phyloP scores from a whole-genome alignment of 495 filamentous ascomycete genomes.

The Alectoria sarmentosa region DNA sequence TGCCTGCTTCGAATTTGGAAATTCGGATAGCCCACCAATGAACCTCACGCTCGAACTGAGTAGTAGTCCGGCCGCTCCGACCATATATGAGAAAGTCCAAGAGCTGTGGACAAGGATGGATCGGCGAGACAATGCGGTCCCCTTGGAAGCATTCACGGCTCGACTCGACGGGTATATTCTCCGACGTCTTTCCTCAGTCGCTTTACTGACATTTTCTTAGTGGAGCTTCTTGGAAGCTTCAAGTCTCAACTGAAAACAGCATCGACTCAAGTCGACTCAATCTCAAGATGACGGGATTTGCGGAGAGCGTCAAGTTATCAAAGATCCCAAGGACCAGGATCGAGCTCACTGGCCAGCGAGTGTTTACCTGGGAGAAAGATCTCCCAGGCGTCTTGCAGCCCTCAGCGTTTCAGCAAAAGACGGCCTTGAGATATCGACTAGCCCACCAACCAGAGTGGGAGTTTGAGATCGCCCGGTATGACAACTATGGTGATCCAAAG shows the following conservation, averaged over 20 bases:
- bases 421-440: slow-evolving; percentile 42
- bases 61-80: neutral
- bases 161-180: slow-evolving; percentile 18
- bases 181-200: neutral
- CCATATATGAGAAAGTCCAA: slow-evolving; percentile 19
- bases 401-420: slow-evolving; percentile 41
- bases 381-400: slow-evolving; percentile 21
- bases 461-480: slow-evolving; percentile 51
- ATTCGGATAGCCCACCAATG: slow-evolving; percentile 27
- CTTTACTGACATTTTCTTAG: slow-evolving; percentile 20
- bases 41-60: slow-evolving; percentile 32
- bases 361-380: slow-evolving; percentile 17
- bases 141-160: slow-evolving; percentile 18
- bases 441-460: slow-evolving; percentile 41
- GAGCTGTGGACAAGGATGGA: slow-evolving; percentile 23
- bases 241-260: slow-evolving; percentile 31
- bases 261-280: slow-evolving; percentile 26
- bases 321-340: neutral
- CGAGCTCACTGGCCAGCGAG: slow-evolving; percentile 12
- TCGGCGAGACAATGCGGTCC: slow-evolving; percentile 4
- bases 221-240: slow-evolving; percentile 35
- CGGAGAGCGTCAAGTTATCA: slow-evolving; percentile 17
- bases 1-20: slow-evolving; percentile 40
- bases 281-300: slow-evolving; percentile 26
- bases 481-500: slow-evolving; percentile 35